phyloP scores from a whole-genome alignment of 106 monocot genomes.

The Iris macrosiphon region DNA sequence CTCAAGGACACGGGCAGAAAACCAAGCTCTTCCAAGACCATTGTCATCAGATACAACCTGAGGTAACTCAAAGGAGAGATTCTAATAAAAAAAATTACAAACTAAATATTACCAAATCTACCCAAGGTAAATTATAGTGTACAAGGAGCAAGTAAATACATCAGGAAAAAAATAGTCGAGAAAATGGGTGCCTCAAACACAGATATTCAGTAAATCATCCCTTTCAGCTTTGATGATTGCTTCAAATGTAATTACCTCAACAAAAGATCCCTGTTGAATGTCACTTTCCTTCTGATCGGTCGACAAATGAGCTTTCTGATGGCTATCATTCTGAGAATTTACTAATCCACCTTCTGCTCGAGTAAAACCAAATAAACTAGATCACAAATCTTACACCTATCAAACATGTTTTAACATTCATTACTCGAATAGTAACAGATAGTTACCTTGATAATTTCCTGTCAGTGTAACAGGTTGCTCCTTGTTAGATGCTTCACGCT shows the following conservation, averaged over 20 bases:
- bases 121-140: too few species aligned
- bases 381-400: neutral
- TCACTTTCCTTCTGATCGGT: constrained; percentile 4
- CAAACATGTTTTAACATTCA: too few species aligned
- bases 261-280: constrained; percentile 52
- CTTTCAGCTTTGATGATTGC: too few species aligned
- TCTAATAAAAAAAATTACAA: too few species aligned
- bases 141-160: too few species aligned
- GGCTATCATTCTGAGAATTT: constrained; percentile 4
- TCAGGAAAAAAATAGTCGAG: too few species aligned
- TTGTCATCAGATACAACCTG: constrained; percentile 62
- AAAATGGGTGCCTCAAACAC: too few species aligned
- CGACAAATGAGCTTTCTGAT: constrained; percentile 11
- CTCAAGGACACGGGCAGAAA: constrained; percentile 69
- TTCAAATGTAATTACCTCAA: too few species aligned
- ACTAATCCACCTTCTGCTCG: neutral
- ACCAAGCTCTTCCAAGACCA: constrained; percentile 63
- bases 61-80: too few species aligned
- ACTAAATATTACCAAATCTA: too few species aligned
- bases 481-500: neutral
- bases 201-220: too few species aligned
- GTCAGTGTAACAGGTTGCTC: constrained; percentile 6
- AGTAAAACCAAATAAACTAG: neutral
- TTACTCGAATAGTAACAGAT: too few species aligned
- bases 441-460: neutral